Base-by-base conservation (phyloP, 441 rosid genomes). In the Gossypium laxum region DNA sequence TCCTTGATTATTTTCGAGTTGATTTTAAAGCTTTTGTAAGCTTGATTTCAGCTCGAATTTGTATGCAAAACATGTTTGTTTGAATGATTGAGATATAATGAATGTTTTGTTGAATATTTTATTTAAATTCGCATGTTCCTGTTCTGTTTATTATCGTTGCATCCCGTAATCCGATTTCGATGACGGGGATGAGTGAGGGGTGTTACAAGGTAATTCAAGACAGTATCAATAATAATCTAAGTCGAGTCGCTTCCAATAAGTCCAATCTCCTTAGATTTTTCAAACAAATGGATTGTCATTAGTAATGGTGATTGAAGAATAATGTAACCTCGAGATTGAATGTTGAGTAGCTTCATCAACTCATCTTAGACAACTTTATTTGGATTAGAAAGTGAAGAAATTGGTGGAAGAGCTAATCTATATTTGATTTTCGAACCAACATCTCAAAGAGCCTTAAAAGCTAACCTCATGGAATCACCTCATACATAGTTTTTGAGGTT, bases 271-370 rank as follows among this genome's bases (percentile, higher is more conserved):
- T 69, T 75, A 3, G 87, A 87, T 30, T 79, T 82, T 66, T 76
- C 71, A 70, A 87, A 82, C 69, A 84, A 58, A 57, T 77, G 76
- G 22, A 63, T 74, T 0, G 77, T 67, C 88, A 70, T 76, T 2
- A 82, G 67, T 34, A 78, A 65, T 12, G 86, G 84, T 43, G 82
- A 58, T 0, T 66, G 85, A 55, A 87, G 87, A 67, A 85, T 67
- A 10, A 85, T 48, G 26, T 84, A 84, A 76, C 82, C 81, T 54
- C 84, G 76, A 11, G 88, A 82, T 28, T 76, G 71, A 0, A 60
- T 54, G 3, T 34, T 32, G n/a, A 15, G 18, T 5, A 85, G 19
- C 70, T 74, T 86, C 51, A 2, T 5, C 21, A 87, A 77, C 45
- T 74, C 81, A 22, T 78, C 70, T 71, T 5, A 57, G 0, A 85